A percentile compares a stretch with the other conserved stretches of the same genome.
Evolutionary conservation across 2,329 filamentous ascomycete genomes (phyloP).

Genomic region (Ophiobolus disseminans): DNA sequence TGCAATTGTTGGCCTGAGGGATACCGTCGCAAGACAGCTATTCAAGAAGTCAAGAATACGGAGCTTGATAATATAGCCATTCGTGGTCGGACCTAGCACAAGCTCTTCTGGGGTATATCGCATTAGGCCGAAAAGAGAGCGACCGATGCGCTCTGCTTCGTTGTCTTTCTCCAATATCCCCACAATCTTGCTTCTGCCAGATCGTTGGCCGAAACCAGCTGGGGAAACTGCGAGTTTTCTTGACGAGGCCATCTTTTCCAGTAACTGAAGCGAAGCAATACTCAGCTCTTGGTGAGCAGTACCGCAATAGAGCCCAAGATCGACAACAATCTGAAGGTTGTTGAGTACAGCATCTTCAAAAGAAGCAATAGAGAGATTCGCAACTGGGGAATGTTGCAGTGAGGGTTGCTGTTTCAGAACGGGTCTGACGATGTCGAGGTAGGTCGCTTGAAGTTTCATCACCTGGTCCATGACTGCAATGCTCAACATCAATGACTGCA

Average conservation of each 20-base stretch:
- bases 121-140: conserved; percentile 74
- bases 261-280: conserved; percentile 77
- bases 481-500: conserved; percentile 78
- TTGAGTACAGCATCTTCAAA: conserved; percentile 92
- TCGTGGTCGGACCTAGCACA: conserved; percentile 71
- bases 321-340: conserved; percentile 78
- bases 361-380: conserved; percentile 79
- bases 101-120: conserved; percentile 71
- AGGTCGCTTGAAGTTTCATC: conserved; percentile 88
- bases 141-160: conserved; percentile 79
- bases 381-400: conserved; percentile 66
- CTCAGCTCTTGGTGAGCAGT: conserved; percentile 82
- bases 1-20: conserved; percentile 82
- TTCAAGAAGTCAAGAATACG: conserved; percentile 87
- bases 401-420: conserved; percentile 72
- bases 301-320: conserved; percentile 85
- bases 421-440: conserved; percentile 85
- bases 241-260: conserved; percentile 87
- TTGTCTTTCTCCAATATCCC: conserved; percentile 85
- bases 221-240: conserved; percentile 77
- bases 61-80: conserved; percentile 81
- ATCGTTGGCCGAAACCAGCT: conserved; percentile 66
- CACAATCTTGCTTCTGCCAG: conserved; percentile 81
- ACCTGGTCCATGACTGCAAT: conserved; percentile 84
- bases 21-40: conserved; percentile 76